Evolutionary conservation across 2,329 filamentous ascomycete species (phyloP).

Genomic region (Penicillium corylophilum): DNA sequence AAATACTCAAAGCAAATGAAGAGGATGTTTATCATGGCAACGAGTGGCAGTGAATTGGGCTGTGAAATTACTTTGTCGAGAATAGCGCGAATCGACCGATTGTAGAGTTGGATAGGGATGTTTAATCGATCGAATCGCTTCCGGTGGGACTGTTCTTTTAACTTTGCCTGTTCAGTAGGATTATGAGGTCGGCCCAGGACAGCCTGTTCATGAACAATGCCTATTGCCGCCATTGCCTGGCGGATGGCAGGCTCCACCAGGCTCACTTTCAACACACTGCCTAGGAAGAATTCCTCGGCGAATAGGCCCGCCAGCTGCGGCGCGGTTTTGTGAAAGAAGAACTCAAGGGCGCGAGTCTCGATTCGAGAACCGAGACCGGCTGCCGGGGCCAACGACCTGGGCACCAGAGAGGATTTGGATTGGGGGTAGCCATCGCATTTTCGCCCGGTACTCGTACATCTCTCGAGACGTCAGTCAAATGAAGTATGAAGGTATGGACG

Average conservation of each 20-base stretch:
- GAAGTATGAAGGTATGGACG: slow-evolving; percentile 22
- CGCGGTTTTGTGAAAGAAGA: slow-evolving; percentile 57
- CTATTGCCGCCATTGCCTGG: slow-evolving; percentile 65
- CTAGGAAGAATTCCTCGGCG: slow-evolving; percentile 64
- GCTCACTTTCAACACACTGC: slow-evolving; percentile 62
- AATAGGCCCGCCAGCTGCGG: slow-evolving; percentile 67
- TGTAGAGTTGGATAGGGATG: slow-evolving; percentile 13
- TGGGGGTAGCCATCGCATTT: slow-evolving; percentile 15
- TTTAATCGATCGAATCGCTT: neutral
- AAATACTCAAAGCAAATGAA: slow-evolving; percentile 63
- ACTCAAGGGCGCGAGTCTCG: slow-evolving; percentile 27
- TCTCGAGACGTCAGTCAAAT: neutral
- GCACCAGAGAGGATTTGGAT: neutral
- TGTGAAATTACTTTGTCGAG: slow-evolving; percentile 40
- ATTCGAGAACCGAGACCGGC: neutral
- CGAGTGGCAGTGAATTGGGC: slow-evolving; percentile 48
- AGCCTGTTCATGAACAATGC: slow-evolving; percentile 62
- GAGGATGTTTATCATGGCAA: slow-evolving; percentile 60
- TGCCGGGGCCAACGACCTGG: neutral
- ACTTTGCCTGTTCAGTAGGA: neutral
- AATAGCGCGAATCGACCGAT: slow-evolving; percentile 11
- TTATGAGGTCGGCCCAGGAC: slow-evolving; percentile 36
- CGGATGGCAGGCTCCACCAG: slow-evolving; percentile 62
- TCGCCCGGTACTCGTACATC: slow-evolving; percentile 12
- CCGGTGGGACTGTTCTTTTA: slow-evolving; percentile 20